phyloP scores from a whole-genome alignment of 2,329 filamentous ascomycete genomes.

The Rhytidhysteron rufulum region DNA sequence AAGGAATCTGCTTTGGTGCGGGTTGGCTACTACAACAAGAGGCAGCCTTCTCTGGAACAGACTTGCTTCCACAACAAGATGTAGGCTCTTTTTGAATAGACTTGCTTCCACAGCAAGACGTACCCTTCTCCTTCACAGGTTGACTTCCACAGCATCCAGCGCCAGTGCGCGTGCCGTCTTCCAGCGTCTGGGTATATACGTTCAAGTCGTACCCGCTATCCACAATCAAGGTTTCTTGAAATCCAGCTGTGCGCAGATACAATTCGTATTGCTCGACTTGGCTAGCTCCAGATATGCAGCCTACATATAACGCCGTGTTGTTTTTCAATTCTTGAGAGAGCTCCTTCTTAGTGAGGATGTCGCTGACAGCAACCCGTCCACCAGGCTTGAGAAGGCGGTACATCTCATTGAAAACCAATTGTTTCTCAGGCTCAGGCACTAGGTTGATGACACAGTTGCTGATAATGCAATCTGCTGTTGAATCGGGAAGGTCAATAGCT shows the following conservation, averaged over 20 bases:
- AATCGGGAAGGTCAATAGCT: conserved; percentile 41
- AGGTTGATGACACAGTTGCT: conserved; percentile 52
- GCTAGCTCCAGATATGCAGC: conserved; percentile 59
- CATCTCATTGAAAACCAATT: conserved; percentile 52
- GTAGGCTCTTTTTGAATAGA: neutral
- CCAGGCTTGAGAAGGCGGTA: conserved; percentile 54
- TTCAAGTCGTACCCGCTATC: conserved; percentile 13
- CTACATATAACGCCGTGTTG: conserved; percentile 54
- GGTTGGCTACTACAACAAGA: too few species aligned
- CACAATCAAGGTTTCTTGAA: conserved; percentile 11
- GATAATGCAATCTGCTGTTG: conserved; percentile 54
- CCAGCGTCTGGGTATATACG: conserved; percentile 9
- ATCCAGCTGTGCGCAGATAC: conserved; percentile 49
- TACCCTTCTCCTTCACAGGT: conserved; percentile 5
- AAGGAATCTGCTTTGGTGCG: too few species aligned
- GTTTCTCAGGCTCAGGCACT: conserved; percentile 19
- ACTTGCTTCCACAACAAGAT: too few species aligned
- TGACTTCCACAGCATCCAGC: conserved; percentile 4
- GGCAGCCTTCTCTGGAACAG: too few species aligned
- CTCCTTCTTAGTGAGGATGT: conserved; percentile 53
- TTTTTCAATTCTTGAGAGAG: conserved; percentile 48
- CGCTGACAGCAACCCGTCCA: conserved; percentile 57
- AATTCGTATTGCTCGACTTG: conserved; percentile 48
- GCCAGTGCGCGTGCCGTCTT: neutral
- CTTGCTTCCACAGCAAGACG: conserved; percentile 12